phyloP scores from a whole-genome alignment of 495 filamentous ascomycete species.

The Annulohypoxylon moriforme region DNA sequence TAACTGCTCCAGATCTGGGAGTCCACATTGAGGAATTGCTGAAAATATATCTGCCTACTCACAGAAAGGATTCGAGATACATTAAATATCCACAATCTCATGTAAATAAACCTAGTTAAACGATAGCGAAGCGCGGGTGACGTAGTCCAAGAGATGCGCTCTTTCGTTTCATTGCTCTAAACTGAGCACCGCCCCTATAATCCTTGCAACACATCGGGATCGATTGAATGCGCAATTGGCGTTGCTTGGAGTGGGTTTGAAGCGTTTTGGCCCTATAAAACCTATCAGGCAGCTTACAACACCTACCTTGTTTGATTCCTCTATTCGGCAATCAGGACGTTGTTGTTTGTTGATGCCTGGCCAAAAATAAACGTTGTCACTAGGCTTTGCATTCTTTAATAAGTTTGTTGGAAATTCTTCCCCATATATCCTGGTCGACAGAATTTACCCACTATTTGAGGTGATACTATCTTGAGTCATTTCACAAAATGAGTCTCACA shows the following conservation, averaged over 20 bases:
- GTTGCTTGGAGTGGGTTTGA: not conserved
- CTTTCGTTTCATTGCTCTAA: not conserved
- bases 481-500: not conserved
- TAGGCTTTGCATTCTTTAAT: too few relatives aligned
- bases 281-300: not conserved
- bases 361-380: too few relatives aligned
- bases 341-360: too few relatives aligned
- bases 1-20: not conserved
- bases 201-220: not conserved
- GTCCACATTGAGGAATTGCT: not conserved
- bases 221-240: not conserved
- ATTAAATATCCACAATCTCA: not conserved
- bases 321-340: too few relatives aligned
- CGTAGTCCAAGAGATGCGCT: slow-evolving; percentile 13
- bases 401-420: too few relatives aligned
- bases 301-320: not conserved
- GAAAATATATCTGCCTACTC: not conserved
- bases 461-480: not conserved
- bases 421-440: too few relatives aligned
- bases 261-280: not conserved
- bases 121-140: not conserved
- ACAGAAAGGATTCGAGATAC: not conserved
- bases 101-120: not conserved
- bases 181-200: slow-evolving; percentile 8
- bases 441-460: too few relatives aligned